Evolutionary conservation across 208 protist species (phyloP), one percentile per base, ranked within the genome.

Genomic region (Leishmania major): DNA sequence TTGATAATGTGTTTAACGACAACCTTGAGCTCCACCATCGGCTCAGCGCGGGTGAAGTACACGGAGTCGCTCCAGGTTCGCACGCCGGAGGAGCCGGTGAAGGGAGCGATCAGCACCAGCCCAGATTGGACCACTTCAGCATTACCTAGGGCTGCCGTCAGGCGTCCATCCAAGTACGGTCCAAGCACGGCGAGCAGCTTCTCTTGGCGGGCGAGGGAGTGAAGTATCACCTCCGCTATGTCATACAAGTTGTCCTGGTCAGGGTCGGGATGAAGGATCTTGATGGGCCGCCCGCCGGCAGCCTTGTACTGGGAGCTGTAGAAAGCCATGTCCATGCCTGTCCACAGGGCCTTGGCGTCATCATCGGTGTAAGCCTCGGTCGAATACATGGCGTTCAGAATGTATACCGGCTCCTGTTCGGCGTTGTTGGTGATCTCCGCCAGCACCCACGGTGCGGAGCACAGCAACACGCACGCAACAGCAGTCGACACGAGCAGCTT

Each of bases 11-110:
- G 82, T 40, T 74, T 37, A 13, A 93, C 25, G 25, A 92, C 53
- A 66, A 84, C 78, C 31, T 84, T 35, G 49, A 94, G 73, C 78
- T 88, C 91, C 1, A 82, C 55, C 22, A 73, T 66, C 28, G 89
- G 85, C 13, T 92, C 89, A 5, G 83, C 69, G 15, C 87, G 78
- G 66, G 85, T 84, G 82, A 89, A 95, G 80, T 89, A 89, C 75
- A 88, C 17, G 43, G 89, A 45, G 45, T 37, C 62, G 15, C 82
- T 88, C 82, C 85, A 95, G n/a, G 28, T 7, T 22, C 90, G 90
- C 76, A 89, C 69, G 0, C 40, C 35, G 37, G 74, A 85, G 25
- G 86, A 90, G 13, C 88, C 87, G 43, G 88, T 90, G 62, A 89
- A 88, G 4, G 89, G 91, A 1, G 79, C 76, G 1, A 93, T 31